Conservation (phyloP, 306 rosid species). For the Pachyrhizus erosus region DNA sequence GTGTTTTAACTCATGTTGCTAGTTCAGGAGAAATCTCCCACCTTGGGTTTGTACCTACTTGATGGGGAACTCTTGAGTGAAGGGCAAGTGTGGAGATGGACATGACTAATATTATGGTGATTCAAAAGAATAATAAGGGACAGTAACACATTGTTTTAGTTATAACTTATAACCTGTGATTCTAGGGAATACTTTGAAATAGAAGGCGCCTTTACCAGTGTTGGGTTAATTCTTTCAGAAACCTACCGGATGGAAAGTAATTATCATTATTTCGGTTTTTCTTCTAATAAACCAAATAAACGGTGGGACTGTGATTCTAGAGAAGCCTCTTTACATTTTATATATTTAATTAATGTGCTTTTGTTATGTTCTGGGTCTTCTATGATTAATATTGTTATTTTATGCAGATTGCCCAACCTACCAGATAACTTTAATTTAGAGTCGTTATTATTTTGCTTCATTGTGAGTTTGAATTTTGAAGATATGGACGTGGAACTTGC, state of each 20-base stretch:
- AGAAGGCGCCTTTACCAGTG: neutral
- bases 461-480: conserved; percentile 23
- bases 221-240: neutral
- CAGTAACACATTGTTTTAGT: neutral
- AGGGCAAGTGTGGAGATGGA: conserved; percentile 26
- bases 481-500: neutral
- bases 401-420: conserved; percentile 16
- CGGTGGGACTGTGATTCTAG: conserved; percentile 6
- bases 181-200: conserved; percentile 20
- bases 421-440: conserved; percentile 6
- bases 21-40: conserved; percentile 6
- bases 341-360: neutral
- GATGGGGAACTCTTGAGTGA: conserved; percentile 25
- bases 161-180: conserved; percentile 33
- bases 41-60: neutral
- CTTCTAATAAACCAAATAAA: conserved; percentile 19
- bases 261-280: neutral
- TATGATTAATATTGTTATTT: conserved; percentile 26
- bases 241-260: neutral
- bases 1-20: neutral
- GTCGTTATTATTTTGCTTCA: conserved; percentile 14
- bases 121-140: conserved; percentile 23
- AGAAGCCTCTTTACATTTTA: neutral
- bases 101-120: conserved; percentile 21
- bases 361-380: neutral